Conservation (phyloP, 345 rosid genomes). For the Populus deltoides region DNA sequence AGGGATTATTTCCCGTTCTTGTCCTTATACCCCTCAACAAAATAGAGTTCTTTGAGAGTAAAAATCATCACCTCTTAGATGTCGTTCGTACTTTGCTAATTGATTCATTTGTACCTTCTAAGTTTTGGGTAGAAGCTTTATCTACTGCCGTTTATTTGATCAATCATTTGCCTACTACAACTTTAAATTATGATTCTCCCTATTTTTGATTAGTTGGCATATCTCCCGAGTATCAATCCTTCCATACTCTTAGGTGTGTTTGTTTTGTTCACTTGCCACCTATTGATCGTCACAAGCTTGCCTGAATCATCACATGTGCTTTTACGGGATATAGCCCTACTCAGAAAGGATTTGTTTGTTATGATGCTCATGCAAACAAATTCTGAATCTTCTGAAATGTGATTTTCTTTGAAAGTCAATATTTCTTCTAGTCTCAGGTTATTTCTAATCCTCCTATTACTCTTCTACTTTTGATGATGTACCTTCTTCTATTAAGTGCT, state of each 20-base stretch:
- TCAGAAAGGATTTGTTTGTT: background rate
- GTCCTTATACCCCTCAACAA: background rate
- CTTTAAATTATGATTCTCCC: background rate
- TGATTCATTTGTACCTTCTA: no score
- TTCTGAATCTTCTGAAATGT: no score
- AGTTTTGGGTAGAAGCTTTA: no score
- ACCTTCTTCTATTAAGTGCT: no score
- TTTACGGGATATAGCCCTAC: no score
- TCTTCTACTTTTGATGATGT: background rate
- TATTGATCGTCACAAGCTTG: no score
- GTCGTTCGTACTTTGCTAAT: background rate
- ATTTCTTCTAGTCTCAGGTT: background rate
- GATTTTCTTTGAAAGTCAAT: background rate
- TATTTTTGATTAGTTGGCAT: background rate
- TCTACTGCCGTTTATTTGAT: background rate
- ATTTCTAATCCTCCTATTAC: background rate
- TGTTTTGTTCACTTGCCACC: background rate
- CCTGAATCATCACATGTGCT: no score
- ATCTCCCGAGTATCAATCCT: background rate
- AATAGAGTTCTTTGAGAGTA: background rate
- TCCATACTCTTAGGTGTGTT: background rate
- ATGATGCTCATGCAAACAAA: background rate
- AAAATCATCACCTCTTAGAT: background rate
- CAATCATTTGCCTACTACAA: background rate
- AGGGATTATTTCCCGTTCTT: background rate